Conservation (phyloP, 768 basidiomycete species). For the Kwoniella sp. region DNA sequence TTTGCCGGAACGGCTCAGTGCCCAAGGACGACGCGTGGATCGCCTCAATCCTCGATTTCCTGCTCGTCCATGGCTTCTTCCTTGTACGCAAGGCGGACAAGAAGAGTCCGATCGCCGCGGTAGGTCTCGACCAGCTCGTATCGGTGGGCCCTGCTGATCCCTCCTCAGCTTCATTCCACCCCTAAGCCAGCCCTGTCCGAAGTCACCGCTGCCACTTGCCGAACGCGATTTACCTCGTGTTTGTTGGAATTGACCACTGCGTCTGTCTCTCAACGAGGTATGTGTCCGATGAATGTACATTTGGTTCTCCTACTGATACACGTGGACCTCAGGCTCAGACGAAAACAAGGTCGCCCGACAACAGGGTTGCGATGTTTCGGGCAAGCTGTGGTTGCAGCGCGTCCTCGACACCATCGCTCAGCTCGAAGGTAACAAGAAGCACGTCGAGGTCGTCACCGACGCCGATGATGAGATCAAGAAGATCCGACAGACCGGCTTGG, state of each 20-base stretch:
- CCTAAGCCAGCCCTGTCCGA: conserved; percentile 72
- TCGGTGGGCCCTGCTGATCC: background rate
- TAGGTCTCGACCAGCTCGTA: conserved; percentile 52
- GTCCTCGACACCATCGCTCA: conserved; percentile 53
- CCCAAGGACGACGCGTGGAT: conserved; percentile 77
- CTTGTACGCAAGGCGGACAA: conserved; percentile 66
- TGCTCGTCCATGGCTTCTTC: conserved; percentile 77
- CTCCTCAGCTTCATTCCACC: conserved; percentile 58
- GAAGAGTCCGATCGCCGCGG: conserved; percentile 60
- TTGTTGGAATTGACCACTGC: conserved; percentile 70
- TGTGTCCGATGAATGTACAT: conserved; percentile 12
- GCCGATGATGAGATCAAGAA: conserved; percentile 58
- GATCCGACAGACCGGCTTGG: conserved; percentile 55
- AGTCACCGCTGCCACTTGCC: conserved; percentile 62
- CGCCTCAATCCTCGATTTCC: conserved; percentile 69
- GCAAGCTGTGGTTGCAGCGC: conserved; percentile 73
- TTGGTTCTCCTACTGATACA: background rate
- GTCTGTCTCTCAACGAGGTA: conserved; percentile 57
- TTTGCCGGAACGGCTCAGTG: conserved; percentile 72
- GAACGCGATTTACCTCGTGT: conserved; percentile 65
- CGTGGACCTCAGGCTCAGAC: background rate
- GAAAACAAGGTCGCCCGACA: conserved; percentile 15
- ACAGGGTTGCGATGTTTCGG: conserved; percentile 63
- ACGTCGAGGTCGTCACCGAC: conserved; percentile 58
- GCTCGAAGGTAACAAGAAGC: conserved; percentile 66